Conservation (phyloP, 108 stramenopile genomes). For the Discostella stelligeroides region DNA sequence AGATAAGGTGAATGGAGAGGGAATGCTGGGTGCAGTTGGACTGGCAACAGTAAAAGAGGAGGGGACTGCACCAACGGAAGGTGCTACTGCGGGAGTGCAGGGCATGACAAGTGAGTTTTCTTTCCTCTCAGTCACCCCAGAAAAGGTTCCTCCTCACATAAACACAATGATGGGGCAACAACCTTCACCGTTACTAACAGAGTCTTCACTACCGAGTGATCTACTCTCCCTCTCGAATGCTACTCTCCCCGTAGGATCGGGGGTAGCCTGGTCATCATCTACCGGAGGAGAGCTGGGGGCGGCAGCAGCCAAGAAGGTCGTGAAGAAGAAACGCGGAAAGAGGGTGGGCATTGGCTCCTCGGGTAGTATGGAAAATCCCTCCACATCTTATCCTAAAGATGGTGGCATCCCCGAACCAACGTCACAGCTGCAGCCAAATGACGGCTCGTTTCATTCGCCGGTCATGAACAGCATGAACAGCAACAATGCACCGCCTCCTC, state of each 20-base stretch:
- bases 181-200: neutral
- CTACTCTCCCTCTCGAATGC: constrained; percentile 17
- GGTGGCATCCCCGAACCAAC: too few species aligned
- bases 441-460: too few species aligned
- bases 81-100: constrained; percentile 2
- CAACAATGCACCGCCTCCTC: neutral
- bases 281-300: neutral
- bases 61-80: neutral
- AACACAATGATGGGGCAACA: neutral
- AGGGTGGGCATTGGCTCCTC: constrained; percentile 32
- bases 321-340: constrained; percentile 42
- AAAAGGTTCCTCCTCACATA: neutral
- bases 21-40: neutral
- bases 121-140: constrained; percentile 9
- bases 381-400: too few species aligned
- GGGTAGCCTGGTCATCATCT: constrained; percentile 31
- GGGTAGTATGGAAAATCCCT: too few species aligned
- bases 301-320: constrained; percentile 13
- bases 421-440: neutral
- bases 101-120: constrained; percentile 19
- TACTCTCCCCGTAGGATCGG: constrained; percentile 18
- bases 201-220: constrained; percentile 6
- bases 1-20: neutral
- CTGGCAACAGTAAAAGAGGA: neutral
- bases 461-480: neutral